A percentile compares a stretch with the other conserved stretches of the same genome.
phyloP scores from a whole-genome alignment of 495 filamentous ascomycete species.

The Platismatia glauca region DNA sequence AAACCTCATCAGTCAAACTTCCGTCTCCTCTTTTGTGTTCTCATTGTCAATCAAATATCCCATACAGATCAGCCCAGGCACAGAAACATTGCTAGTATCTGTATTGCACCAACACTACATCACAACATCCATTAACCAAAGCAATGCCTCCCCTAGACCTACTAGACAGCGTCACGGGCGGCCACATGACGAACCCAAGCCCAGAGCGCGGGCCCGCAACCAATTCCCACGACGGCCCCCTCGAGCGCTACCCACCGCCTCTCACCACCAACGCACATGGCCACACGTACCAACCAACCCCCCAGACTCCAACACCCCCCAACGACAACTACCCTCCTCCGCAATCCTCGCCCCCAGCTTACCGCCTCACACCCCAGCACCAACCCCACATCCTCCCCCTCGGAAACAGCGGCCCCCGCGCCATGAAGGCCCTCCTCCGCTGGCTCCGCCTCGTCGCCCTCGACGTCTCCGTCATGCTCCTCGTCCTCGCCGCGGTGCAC shows the following conservation, averaged over 20 bases:
- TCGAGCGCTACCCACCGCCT: neutral
- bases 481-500: neutral
- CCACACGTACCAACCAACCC: too few species aligned
- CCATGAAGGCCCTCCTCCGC: neutral
- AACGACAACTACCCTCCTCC: neutral
- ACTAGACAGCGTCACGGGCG: neutral
- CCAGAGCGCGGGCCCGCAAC: neutral
- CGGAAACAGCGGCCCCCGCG: neutral
- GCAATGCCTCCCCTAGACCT: neutral
- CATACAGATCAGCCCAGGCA: neutral
- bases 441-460: conserved; percentile 1
- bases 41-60: neutral
- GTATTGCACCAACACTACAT: neutral
- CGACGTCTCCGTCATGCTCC: conserved; percentile 6
- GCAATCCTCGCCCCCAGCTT: neutral
- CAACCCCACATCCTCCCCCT: neutral
- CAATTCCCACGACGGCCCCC: neutral
- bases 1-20: neutral
- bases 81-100: neutral
- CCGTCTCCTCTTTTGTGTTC: neutral
- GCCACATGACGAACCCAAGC: neutral
- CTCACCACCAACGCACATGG: neutral
- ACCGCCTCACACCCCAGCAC: neutral
- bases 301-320: neutral
- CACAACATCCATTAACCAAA: neutral